phyloP scores from a whole-genome alignment of 257 asterid genomes.

The Voacanga thouarsii region DNA sequence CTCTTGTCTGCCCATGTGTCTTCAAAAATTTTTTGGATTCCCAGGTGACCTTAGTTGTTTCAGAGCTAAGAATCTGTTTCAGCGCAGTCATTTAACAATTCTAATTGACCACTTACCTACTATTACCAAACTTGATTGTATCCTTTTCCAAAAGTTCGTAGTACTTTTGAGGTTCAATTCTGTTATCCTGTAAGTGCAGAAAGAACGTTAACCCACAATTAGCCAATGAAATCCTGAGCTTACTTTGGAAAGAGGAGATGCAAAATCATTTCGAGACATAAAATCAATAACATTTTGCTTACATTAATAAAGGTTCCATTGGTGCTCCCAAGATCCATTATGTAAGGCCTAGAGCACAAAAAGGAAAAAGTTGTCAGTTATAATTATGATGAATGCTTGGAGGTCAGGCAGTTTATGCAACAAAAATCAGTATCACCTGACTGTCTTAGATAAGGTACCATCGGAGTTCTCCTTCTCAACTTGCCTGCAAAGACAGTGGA shows the following conservation, averaged over 20 bases:
- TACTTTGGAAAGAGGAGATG: slow-evolving; percentile 13
- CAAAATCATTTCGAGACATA: background rate
- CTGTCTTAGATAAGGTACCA: slow-evolving; percentile 63
- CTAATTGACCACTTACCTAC: slow-evolving; percentile 57
- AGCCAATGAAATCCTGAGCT: background rate
- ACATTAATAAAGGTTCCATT: slow-evolving; percentile 89
- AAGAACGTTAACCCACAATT: slow-evolving; percentile 4
- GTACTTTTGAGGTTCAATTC: slow-evolving; percentile 78
- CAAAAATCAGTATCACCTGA: slow-evolving; percentile 45
- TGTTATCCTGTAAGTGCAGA: slow-evolving; percentile 55
- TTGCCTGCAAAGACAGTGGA: slow-evolving; percentile 55
- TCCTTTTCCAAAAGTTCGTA: slow-evolving; percentile 86
- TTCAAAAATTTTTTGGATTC: background rate
- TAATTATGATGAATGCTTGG: slow-evolving; percentile 12
- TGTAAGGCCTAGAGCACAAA: slow-evolving; percentile 64
- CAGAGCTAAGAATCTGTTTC: slow-evolving; percentile 11
- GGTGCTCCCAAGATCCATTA: slow-evolving; percentile 99
- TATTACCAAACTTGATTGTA: slow-evolving; percentile 89
- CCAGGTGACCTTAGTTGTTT: background rate
- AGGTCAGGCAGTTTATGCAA: slow-evolving; percentile 11
- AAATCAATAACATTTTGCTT: slow-evolving; percentile 27
- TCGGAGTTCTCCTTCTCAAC: slow-evolving; percentile 87
- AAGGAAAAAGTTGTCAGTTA: slow-evolving; percentile 17
- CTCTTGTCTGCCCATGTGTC: background rate
- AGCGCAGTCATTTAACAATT: background rate